Conservation (phyloP, 2,329 filamentous ascomycete genomes). For the Trichoderma semiorbis region DNA sequence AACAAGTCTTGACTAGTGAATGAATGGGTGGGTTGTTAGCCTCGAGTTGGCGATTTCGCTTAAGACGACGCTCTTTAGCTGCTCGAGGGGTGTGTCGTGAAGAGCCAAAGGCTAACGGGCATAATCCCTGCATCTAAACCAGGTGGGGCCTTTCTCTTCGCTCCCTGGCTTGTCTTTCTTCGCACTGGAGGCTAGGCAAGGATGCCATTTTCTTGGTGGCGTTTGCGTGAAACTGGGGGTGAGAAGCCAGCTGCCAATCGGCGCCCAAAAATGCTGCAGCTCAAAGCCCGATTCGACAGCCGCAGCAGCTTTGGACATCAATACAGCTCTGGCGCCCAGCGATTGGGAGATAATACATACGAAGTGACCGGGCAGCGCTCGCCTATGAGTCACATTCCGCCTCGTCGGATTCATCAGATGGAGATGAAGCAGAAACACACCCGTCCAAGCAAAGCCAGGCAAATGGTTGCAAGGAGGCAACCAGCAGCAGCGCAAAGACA, state of each 20-base stretch:
- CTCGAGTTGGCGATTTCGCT: conserved; percentile 9
- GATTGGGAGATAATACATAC: conserved; percentile 24
- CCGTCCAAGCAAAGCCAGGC: background rate
- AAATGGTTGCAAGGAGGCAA: conserved; percentile 3
- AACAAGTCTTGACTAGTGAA: background rate
- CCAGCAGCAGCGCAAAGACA: conserved; percentile 1
- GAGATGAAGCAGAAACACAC: background rate
- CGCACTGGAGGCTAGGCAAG: background rate
- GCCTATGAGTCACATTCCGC: conserved; percentile 20
- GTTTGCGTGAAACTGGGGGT: conserved; percentile 14
- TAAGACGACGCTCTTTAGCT: conserved; percentile 6
- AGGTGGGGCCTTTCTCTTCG: background rate
- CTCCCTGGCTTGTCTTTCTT: background rate
- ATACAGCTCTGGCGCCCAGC: conserved; percentile 22
- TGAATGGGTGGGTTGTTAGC: conserved; percentile 14
- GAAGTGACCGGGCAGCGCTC: background rate
- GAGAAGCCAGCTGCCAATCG: conserved; percentile 22
- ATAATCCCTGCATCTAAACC: background rate
- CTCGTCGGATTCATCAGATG: background rate
- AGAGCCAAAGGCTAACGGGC: background rate
- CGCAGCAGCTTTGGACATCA: conserved; percentile 26
- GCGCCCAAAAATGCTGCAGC: conserved; percentile 16
- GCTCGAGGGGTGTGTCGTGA: conserved; percentile 8
- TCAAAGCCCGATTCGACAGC: conserved; percentile 22
- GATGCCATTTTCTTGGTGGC: background rate